Base-by-base conservation (phyloP, 805 yeast species). In the Zygosaccharomyces pseudorouxii region DNA sequence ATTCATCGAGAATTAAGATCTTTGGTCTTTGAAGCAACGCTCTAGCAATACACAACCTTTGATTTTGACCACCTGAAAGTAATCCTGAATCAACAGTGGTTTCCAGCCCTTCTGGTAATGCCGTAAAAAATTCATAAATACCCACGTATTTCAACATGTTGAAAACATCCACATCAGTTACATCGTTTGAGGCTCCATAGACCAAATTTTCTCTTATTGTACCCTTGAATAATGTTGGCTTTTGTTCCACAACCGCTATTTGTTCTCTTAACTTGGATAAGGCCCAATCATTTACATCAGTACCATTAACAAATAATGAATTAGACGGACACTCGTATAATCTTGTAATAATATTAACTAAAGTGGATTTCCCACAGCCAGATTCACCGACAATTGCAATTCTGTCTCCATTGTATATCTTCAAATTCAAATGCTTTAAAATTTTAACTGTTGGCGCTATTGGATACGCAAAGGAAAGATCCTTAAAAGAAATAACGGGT, bases 1-100 rank as follows among this genome's bases (percentile, higher is more conserved):
- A 84, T 63, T 93, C 99, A 66, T 93, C 99, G 42, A 93, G 65
- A 16, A 82, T 69, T 45, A 80, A 59, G 4, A 89, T 68, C 36
- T 80, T 66, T 0, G 97, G 93, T 18, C 74, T 71, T 31, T 90
- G 68, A 4, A 90, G 49, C 3, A 93, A 53, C 0, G 96, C 93
- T 44, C 98, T 74, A 0, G 92, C 96, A 45, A 93, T 80, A 0
- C 93, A 82, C 1, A 93, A 63, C 48, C 97, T 70, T 63, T 93
- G 98, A 7, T 84, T 73, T 64, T 93, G 98, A 2, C 99, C 99
- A 23, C 96, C 95, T 1, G 97, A 89, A 1, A 92, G 65, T 38
- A 79, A 55, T 0, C 68, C 59, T 0, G 68, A 63, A 2, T 82
- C 84, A 20, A 92, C 69, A 11, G 66, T 59, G 0, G 96, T 78